A percentile compares a stretch with the other conserved stretches of the same genome.
These are phyloP conservation scores for Silene uniflora DNA, from an alignment of 148 eudicot species.

Conservation along the genomic window DNA sequence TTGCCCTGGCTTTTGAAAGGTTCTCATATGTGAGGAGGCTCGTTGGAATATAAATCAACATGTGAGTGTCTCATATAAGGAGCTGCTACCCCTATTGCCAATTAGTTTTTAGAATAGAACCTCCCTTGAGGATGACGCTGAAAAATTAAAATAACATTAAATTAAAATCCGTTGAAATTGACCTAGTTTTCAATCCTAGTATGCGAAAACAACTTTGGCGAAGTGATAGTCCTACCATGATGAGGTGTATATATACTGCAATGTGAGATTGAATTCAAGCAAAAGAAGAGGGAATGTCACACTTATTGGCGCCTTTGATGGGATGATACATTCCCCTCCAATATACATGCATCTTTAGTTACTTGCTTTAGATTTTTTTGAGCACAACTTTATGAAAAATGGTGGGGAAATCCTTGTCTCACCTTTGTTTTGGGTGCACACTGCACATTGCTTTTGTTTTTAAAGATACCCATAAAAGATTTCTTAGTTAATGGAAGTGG, in stretches of 20 bases:
- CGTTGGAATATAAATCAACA: no score
- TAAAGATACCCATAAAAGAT: no score
- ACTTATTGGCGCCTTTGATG: background rate
- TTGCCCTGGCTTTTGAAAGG: no score
- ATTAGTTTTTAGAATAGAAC: no score
- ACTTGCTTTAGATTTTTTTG: background rate
- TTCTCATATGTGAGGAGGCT: no score
- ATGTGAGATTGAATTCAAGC: conserved; percentile 2
- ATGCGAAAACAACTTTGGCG: background rate
- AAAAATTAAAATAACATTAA: no score
- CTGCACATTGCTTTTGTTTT: background rate
- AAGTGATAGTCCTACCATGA: background rate
- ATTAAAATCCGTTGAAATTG: no score
- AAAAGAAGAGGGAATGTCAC: background rate
- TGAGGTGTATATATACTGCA: background rate
- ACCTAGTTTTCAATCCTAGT: no score
- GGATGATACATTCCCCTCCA: background rate
- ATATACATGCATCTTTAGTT: background rate
- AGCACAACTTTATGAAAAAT: background rate
- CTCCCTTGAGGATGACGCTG: no score
- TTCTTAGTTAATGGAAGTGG: background rate
- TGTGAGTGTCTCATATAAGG: no score
- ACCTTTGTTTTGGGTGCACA: background rate
- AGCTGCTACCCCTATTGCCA: no score
- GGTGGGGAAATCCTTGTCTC: background rate